Conservation (phyloP, 2,329 filamentous ascomycete species). For the Neurospora crassa region DNA sequence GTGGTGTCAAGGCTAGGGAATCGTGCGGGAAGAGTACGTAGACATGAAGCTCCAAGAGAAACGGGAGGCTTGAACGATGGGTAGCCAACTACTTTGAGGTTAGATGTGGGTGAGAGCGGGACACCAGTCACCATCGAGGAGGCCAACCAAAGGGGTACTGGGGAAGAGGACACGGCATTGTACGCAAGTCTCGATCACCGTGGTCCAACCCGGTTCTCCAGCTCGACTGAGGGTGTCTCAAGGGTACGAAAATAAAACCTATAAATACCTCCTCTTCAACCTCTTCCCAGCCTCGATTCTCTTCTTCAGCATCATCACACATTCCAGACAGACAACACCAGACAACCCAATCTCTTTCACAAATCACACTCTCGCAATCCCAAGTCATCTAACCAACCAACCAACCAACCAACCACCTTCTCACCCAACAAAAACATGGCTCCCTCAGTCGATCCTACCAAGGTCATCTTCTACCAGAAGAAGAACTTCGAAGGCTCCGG, state of each 20-base stretch:
- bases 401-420: background rate
- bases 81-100: background rate
- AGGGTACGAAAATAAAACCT: background rate
- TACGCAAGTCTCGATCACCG: background rate
- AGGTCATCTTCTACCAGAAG: constrained; percentile 2
- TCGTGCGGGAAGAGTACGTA: background rate
- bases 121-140: background rate
- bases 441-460: background rate
- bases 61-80: background rate
- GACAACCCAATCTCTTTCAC: background rate
- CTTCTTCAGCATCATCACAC: background rate
- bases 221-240: background rate
- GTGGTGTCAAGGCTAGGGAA: background rate
- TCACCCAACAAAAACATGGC: background rate
- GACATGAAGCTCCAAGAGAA: background rate
- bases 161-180: background rate
- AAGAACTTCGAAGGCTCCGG: background rate
- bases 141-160: background rate
- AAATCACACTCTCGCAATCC: background rate
- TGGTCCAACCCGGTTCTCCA: background rate
- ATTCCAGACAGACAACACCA: background rate
- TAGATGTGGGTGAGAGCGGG: background rate
- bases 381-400: background rate
- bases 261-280: background rate
- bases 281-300: background rate